A percentile compares a stretch with the other conserved stretches of the same genome.
Conservation (phyloP, 108 stramenopile species). For the Nitzschia sp. region DNA sequence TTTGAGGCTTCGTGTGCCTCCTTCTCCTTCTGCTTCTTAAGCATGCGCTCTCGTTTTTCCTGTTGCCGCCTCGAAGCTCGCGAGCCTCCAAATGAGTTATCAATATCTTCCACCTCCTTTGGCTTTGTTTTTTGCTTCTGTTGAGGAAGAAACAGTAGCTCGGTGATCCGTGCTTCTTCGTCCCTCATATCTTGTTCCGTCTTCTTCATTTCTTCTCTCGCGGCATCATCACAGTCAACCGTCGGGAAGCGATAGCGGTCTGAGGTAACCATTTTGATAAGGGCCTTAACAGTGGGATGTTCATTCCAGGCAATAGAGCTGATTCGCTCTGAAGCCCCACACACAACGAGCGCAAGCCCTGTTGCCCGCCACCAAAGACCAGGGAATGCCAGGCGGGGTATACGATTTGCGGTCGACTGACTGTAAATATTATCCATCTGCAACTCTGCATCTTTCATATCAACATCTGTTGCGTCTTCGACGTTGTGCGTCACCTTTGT, state of each 20-base stretch:
- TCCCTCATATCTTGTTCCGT: constrained; percentile 53
- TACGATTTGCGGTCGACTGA: neutral
- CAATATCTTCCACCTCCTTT: constrained; percentile 19
- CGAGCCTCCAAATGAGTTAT: constrained; percentile 21
- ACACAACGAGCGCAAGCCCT: constrained; percentile 55
- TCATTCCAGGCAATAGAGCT: constrained; percentile 56
- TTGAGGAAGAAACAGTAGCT: constrained; percentile 53
- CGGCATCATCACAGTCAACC: constrained; percentile 65
- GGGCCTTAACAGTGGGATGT: constrained; percentile 56
- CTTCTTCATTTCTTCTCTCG: constrained; percentile 53
- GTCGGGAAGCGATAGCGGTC: constrained; percentile 78
- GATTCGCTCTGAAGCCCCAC: constrained; percentile 47
- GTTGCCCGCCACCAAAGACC: constrained; percentile 80
- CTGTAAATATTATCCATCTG: neutral
- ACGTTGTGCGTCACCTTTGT: neutral
- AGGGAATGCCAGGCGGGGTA: constrained; percentile 52
- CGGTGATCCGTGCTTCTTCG: constrained; percentile 59
- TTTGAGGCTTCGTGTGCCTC: constrained; percentile 47
- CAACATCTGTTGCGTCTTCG: neutral
- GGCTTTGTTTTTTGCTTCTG: constrained; percentile 26
- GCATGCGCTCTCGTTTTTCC: constrained; percentile 40
- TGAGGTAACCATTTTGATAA: constrained; percentile 80
- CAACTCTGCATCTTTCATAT: neutral
- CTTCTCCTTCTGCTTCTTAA: constrained; percentile 42
- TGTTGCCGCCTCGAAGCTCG: constrained; percentile 56